Evolutionary conservation across 345 rosid genomes (phyloP).

Genomic region (Crucihimalaya himalaica): DNA sequence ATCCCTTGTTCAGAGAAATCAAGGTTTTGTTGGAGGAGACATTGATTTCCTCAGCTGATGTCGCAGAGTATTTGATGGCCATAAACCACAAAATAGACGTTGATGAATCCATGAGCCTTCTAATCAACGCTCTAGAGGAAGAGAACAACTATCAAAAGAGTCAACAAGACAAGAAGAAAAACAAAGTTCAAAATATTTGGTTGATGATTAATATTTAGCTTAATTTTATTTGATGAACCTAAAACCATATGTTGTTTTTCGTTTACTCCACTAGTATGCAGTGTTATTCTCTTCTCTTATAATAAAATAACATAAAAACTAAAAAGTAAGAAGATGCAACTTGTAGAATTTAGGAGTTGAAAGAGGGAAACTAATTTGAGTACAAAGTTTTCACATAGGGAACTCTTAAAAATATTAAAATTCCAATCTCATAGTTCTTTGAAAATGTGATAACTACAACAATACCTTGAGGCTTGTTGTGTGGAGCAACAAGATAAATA

Average conservation of each 20-base stretch:
- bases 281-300: background rate
- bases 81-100: constrained; percentile 29
- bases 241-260: background rate
- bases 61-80: constrained; percentile 45
- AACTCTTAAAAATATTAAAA: constrained; percentile 13
- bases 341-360: background rate
- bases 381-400: background rate
- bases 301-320: background rate
- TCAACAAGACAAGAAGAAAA: constrained; percentile 4
- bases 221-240: background rate
- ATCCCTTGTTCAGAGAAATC: constrained; percentile 30
- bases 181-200: constrained; percentile 18
- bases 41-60: constrained; percentile 47
- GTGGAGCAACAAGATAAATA: constrained; percentile 7
- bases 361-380: background rate
- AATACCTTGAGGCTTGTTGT: constrained; percentile 1
- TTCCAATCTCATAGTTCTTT: constrained; percentile 9
- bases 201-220: constrained; percentile 8
- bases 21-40: constrained; percentile 39
- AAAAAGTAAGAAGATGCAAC: background rate
- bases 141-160: constrained; percentile 4
- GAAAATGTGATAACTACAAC: constrained; percentile 26
- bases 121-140: constrained; percentile 34
- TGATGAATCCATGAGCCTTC: constrained; percentile 33
- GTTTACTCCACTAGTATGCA: background rate